Evolutionary conservation across 305 asterid genomes (phyloP).

Genomic region (Withania somnifera): DNA sequence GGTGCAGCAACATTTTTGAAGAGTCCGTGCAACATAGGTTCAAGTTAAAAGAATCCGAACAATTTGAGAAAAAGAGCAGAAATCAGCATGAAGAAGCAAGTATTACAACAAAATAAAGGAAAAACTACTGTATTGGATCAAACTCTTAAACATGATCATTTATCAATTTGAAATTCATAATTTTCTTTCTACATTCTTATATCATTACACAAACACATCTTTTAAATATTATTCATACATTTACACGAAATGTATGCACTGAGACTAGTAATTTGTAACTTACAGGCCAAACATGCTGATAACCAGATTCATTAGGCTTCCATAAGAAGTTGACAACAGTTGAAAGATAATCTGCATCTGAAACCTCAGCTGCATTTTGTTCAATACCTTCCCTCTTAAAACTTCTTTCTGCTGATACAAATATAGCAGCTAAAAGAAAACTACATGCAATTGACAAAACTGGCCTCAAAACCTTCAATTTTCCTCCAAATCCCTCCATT

Average conservation of each 20-base stretch:
- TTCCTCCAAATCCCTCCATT: conserved; percentile 43
- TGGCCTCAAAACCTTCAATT: conserved; percentile 51
- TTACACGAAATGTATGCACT: no score
- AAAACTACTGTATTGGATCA: no score
- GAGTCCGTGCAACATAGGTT: neutral
- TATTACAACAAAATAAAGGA: no score
- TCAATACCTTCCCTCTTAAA: conserved; percentile 30
- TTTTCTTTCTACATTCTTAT: no score
- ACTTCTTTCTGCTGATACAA: conserved; percentile 80
- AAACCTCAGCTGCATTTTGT: conserved; percentile 19
- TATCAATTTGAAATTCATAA: no score
- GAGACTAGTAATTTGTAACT: neutral
- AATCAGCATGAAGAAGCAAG: neutral
- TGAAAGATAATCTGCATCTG: conserved; percentile 30
- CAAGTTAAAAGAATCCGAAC: neutral
- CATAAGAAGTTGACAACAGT: conserved; percentile 46
- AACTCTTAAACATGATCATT: no score
- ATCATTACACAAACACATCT: no score
- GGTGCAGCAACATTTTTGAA: no score
- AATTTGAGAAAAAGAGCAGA: neutral
- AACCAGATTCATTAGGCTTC: conserved; percentile 59
- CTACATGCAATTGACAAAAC: conserved; percentile 50
- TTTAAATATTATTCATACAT: no score
- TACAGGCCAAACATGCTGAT: conserved; percentile 96
- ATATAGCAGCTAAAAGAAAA: conserved; percentile 58